A percentile compares a stretch with the other conserved stretches of the same genome.
Evolutionary conservation across 306 rosid species (phyloP).

Genomic region (Quercus ilex): DNA sequence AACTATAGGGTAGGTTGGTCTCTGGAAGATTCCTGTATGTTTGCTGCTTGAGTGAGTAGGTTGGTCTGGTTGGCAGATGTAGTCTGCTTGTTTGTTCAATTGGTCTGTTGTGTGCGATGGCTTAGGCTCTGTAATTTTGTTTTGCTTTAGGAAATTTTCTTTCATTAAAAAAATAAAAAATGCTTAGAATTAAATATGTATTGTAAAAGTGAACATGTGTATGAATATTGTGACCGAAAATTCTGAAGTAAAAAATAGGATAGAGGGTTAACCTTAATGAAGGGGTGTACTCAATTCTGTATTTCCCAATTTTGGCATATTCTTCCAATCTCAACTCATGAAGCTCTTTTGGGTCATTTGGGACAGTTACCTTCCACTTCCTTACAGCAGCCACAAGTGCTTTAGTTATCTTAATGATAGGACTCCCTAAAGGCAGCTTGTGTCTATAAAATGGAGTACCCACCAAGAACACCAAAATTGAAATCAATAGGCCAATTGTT

Average conservation of each 20-base stretch:
- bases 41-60: too few species aligned
- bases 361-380: constrained; percentile 47
- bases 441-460: constrained; percentile 74
- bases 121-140: too few species aligned
- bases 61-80: too few species aligned
- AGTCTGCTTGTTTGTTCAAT: too few species aligned
- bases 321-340: constrained; percentile 57
- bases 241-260: neutral
- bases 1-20: too few species aligned
- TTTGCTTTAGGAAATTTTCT: too few species aligned
- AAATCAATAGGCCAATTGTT: constrained; percentile 57
- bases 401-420: constrained; percentile 50
- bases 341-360: constrained; percentile 60
- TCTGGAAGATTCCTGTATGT: too few species aligned
- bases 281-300: constrained; percentile 44
- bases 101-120: too few species aligned
- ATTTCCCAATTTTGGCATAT: constrained; percentile 31
- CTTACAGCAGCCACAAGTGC: constrained; percentile 57
- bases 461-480: constrained; percentile 54
- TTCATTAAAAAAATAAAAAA: too few species aligned
- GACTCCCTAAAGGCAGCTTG: constrained; percentile 71
- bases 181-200: neutral
- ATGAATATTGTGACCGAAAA: neutral
- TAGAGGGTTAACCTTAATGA: constrained; percentile 47
- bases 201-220: neutral